Conservation (phyloP, 148 eudicot genomes). For the Heliamphora exappendiculata region DNA sequence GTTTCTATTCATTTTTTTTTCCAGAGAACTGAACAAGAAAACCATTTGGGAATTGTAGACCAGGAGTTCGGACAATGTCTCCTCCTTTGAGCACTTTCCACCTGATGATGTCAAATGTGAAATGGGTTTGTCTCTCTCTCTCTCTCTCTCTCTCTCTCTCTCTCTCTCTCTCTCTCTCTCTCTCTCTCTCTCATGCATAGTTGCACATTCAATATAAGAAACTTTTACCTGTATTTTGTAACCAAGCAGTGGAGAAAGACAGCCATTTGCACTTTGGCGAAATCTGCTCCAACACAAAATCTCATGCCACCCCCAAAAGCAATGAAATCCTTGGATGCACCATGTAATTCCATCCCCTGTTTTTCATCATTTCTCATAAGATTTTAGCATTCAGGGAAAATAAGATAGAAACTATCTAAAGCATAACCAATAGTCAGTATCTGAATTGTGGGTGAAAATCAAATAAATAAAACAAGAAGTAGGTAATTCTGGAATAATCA, state of each 20-base stretch:
- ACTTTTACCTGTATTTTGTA: constrained; percentile 66
- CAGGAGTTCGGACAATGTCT: constrained; percentile 60
- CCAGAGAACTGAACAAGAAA: constrained; percentile 38
- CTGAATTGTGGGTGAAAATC: not conserved
- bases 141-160: too few species aligned
- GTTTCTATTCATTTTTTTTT: constrained; percentile 19
- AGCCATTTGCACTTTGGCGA: constrained; percentile 75
- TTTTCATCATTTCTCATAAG: not conserved
- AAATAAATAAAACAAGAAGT: not conserved
- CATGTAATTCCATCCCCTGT: constrained; percentile 52
- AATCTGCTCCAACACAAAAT: constrained; percentile 79
- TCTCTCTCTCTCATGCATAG: not conserved
- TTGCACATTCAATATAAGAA: not conserved
- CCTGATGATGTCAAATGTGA: constrained; percentile 28
- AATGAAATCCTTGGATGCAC: constrained; percentile 73
- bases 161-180: too few species aligned
- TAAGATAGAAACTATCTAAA: not conserved
- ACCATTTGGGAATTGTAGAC: constrained; percentile 70
- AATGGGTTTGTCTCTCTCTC: constrained; percentile 8
- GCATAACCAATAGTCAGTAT: not conserved
- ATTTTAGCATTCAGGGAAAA: not conserved
- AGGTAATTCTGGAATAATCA: not conserved
- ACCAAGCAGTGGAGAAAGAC: constrained; percentile 63
- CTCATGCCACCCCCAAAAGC: constrained; percentile 92
- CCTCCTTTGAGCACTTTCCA: constrained; percentile 65